Evolutionary conservation across 2,329 filamentous ascomycete species (phyloP), one percentile per base, ranked within the genome.

Genomic region (Dendryphion nanum): DNA sequence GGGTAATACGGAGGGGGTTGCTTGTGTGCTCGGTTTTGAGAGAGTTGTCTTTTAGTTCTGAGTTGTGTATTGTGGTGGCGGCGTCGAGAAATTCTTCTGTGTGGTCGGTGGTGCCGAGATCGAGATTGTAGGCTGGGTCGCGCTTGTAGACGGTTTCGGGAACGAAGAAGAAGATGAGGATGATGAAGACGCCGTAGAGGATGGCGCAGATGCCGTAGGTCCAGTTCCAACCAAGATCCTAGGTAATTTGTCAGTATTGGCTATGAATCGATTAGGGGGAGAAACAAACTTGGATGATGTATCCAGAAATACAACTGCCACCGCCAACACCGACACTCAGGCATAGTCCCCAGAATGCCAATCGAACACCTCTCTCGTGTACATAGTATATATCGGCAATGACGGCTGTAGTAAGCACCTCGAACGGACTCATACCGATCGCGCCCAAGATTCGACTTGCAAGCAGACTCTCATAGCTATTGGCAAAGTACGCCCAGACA

Each of bases 371-470:
- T 40, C 86, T 78, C 71, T 85, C 81, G 68, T 89, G 90, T 18
- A 95, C 87, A 63, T 83, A 93, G 67, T 90, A 95, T 29, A 96
- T 64, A 64, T 96, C 90, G 30, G 88, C 89, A 7, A 96, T 86
- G 31, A 83, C 84, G 1, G 86, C 87, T 19, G 47, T 51, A 0
- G 45, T 49, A 18, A 53, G 20, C 4, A 53, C 45, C 29, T 53
- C 50, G 31, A 51, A 53, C 6, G 50, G 50, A 44, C 43, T 47
- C 50, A 53, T 53, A 10, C 50, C 50, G 33, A 53, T 47, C 3
- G 47, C 50, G 2, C 50, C 50, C 31, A 53, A 42, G 16, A 53
- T 49, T 23, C 50, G 35, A 37, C 43, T 49, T 18, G 47, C 50
- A 13, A 53, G 30, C 26, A 53, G 26, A 16, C 33, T 38, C 33